Base-by-base conservation (phyloP, 108 stramenopile genomes). In the Halocafeteria seosinensis region DNA sequence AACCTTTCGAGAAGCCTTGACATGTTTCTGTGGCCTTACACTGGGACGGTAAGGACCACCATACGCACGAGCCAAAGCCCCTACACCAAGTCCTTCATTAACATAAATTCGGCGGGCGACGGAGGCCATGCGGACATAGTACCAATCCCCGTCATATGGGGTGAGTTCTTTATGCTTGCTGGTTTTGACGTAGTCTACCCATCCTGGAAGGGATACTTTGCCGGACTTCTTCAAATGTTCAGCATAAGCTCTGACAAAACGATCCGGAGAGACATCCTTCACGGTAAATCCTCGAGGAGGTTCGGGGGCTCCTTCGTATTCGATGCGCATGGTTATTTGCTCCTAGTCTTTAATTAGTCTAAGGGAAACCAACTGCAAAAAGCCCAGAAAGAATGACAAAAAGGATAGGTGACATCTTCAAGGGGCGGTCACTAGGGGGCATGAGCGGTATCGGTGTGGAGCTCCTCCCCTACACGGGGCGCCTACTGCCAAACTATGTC, bases 71-170 rank as follows among this genome's bases (percentile, higher is more conserved):
- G 85, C 78, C 50, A 98, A 79, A 47, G 84, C 87, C 52, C 97
- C 97, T 37, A 98, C 88, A 42, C 97, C 97, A 55, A 88, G 68
- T 38, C 92, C 91, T 17, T 90, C 94, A 53, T 88, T 83, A 31
- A 98, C 83, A 87, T 98, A 98, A 63, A 98, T 82, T 78, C 90
- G 88, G 73, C 97, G 90, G 33, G 91, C 91, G 72, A 98, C 88
- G 62, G 93, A 89, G 34, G 97, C 97, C 8, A 92, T 90, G 63
- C 96, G 90, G 71, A 94, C 85, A 88, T 89, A 95, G 73, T 93
- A 95, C 96, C 96, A 98, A 84, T 98, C 96, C 60, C 90, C 90
- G 62, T 91, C 90, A 70, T 89, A 93, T 32, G 96, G 96, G 61
- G 91, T 92, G 47, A 98, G 87, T 73, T 98, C 94, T 85, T 98